phyloP scores from a whole-genome alignment of 2,329 filamentous ascomycete genomes.

The Parafenestella ontariensis region DNA sequence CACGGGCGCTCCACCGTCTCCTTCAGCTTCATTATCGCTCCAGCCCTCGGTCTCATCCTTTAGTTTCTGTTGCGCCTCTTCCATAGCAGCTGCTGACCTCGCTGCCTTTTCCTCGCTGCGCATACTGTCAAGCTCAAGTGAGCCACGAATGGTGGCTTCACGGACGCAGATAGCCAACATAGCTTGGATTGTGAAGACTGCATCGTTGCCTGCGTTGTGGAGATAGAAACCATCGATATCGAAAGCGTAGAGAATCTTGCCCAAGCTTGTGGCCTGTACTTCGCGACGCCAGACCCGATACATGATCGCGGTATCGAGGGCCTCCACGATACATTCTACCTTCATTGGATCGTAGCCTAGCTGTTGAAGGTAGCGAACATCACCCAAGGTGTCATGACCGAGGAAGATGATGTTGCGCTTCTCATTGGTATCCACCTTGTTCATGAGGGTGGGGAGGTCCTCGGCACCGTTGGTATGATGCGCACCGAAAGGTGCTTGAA shows the following conservation, averaged over 20 bases:
- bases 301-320: conserved; percentile 76
- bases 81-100: conserved; percentile 28
- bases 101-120: conserved; percentile 30
- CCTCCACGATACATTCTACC: conserved; percentile 65
- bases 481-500: conserved; percentile 62
- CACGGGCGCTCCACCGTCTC: conserved; percentile 45
- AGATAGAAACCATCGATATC: conserved; percentile 68
- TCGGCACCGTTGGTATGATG: conserved; percentile 8
- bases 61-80: conserved; percentile 49
- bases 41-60: conserved; percentile 48
- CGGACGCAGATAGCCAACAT: conserved; percentile 69
- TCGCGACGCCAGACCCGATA: conserved; percentile 69
- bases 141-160: conserved; percentile 48
- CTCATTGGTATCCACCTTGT: conserved; percentile 28
- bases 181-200: conserved; percentile 77
- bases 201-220: conserved; percentile 91
- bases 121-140: conserved; percentile 30
- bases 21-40: conserved; percentile 44
- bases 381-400: conserved; percentile 74
- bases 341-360: conserved; percentile 69
- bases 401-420: conserved; percentile 74
- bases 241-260: conserved; percentile 67
- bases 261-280: conserved; percentile 63
- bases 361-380: conserved; percentile 71
- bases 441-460: conserved; percentile 1